Evolutionary conservation across 2,329 filamentous ascomycete genomes (phyloP).

Genomic region (Talaromyces sp.): DNA sequence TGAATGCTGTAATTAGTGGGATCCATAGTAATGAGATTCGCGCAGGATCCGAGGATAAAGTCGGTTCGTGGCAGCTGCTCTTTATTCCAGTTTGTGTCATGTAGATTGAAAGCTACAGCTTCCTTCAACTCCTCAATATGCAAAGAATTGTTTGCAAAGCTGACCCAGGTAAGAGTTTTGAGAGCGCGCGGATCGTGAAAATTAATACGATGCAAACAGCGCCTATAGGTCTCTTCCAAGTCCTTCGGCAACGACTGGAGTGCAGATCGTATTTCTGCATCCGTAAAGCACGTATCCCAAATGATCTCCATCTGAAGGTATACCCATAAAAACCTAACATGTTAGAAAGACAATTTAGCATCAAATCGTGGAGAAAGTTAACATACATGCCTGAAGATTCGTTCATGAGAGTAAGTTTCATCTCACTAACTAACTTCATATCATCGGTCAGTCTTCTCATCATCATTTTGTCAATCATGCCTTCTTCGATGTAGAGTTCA

Average conservation of each 20-base stretch:
- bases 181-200: background rate
- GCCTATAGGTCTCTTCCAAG: background rate
- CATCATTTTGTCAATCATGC: background rate
- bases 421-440: background rate
- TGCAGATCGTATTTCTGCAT: background rate
- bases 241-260: background rate
- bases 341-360: background rate
- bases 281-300: background rate
- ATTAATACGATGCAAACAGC: background rate
- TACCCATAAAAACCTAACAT: background rate
- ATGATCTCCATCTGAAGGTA: background rate
- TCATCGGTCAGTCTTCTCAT: background rate
- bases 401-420: background rate
- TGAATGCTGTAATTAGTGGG: background rate
- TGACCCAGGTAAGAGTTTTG: background rate
- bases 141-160: background rate
- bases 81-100: background rate
- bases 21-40: background rate
- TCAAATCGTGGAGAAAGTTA: background rate
- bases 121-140: background rate
- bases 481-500: background rate
- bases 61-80: background rate
- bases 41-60: background rate
- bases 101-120: background rate
- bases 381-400: background rate